phyloP scores from a whole-genome alignment of 495 filamentous ascomycete species.

The Daldinia childiae region DNA sequence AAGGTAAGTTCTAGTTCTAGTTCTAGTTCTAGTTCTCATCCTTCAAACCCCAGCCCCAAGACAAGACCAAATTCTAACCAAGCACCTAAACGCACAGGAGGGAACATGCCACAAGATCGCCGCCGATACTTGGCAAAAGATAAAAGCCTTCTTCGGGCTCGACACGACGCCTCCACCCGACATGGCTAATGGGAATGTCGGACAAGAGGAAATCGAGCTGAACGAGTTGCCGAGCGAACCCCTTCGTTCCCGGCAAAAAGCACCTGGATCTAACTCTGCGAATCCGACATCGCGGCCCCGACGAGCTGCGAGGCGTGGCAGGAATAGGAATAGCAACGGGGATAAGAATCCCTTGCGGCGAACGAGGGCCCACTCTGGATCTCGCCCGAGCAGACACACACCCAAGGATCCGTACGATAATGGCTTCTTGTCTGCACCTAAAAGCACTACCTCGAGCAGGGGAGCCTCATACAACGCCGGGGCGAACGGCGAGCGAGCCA shows the following conservation, averaged over 20 bases:
- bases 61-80: not conserved
- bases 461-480: not conserved
- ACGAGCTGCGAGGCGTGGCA: not conserved
- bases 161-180: not conserved
- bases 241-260: not conserved
- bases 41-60: not conserved
- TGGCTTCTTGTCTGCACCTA: not conserved
- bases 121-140: not conserved
- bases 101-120: conserved; percentile 5
- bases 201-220: not conserved
- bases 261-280: not conserved
- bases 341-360: not conserved
- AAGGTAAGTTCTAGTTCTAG: conserved; percentile 7
- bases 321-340: not conserved
- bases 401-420: not conserved
- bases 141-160: not conserved
- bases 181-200: not conserved
- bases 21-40: no score
- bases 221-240: not conserved
- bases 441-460: not conserved
- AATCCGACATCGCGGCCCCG: not conserved
- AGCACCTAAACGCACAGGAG: not conserved
- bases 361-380: not conserved
- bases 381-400: not conserved
- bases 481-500: not conserved